Evolutionary conservation across 331 rosid genomes (phyloP), one percentile per base, ranked within the genome.

Genomic region (Dryas integrifolia): DNA sequence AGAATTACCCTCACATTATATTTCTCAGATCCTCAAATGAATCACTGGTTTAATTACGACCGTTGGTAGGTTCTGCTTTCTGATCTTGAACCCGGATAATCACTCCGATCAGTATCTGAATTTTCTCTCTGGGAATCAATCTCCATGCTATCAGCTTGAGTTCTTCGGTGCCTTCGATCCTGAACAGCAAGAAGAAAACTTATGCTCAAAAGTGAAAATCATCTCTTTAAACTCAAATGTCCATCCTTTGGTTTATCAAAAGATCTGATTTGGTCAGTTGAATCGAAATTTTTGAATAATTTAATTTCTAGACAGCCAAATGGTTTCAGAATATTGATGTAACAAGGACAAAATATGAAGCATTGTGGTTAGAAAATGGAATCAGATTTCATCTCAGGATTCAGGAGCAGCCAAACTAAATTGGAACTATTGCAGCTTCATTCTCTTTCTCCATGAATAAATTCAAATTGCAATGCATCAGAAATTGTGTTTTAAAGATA

Each of bases 111-210:
- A 9, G 96, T 90, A 52, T 92, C 98, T 14, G 98, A 90, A 69
- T 49, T 72, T 58, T 86, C 96, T 74, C 74, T 87, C 77, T 87
- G 97, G 10, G 92, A 84, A 39, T 92, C 97, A 9, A 83, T 87
- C 79, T 89, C 96, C 74, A 72, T 80, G 81, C 90, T 89, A 41
- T 72, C 83, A 3, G 76, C 93, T 72, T 77, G 87, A 47, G 80
- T 84, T 83, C 94, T 86, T 63, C 96, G 75, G 72, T 73, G 83
- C 83, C 97, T 89, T 77, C 96, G 90, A 74, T 92, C 96, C 97
- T 92, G 93, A 81, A 65, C 65, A 77, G 67, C 43, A 58, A 70
- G 38, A 68, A 45, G 49, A 59, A 59, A 18, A n/a, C 14, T 24
- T 13, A 10, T 50, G 13, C 9, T 70, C 7, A 71, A 14, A 71